Evolutionary conservation across 371 early-diverging fungal genomes (phyloP).

Genomic region (Lichtheimia ramosa): DNA sequence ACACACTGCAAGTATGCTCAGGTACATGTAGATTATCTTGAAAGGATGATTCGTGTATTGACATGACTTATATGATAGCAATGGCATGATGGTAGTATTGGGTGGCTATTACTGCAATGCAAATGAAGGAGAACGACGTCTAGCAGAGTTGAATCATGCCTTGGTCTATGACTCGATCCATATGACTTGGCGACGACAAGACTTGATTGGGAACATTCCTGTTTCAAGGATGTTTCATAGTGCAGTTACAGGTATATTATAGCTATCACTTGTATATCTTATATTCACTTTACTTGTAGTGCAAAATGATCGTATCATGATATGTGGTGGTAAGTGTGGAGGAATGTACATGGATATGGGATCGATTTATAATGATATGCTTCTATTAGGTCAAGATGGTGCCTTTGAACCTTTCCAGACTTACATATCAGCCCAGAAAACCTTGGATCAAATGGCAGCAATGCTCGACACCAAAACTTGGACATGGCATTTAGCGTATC

Average conservation of each 20-base stretch:
- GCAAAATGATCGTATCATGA: too few species aligned
- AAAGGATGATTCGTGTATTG: too few species aligned
- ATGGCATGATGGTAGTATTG: conserved; percentile 2
- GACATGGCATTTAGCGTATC: conserved; percentile 24
- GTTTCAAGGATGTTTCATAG: conserved; percentile 27
- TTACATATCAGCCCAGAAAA: conserved; percentile 18
- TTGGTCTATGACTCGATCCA: conserved; percentile 16
- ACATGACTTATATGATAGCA: neutral
- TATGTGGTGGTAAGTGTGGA: too few species aligned
- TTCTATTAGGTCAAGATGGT: conserved; percentile 21
- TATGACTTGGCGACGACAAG: conserved; percentile 19
- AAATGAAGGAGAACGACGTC: too few species aligned
- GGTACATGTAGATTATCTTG: conserved; percentile 1
- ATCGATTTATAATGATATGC: neutral
- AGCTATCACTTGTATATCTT: too few species aligned
- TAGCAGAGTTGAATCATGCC: conserved; percentile 12
- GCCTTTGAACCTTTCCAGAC: conserved; percentile 29
- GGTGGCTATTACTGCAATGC: conserved; percentile 3
- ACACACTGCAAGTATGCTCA: conserved; percentile 12
- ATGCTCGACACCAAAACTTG: conserved; percentile 22
- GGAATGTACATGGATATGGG: too few species aligned
- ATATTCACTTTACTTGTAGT: too few species aligned
- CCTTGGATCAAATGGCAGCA: conserved; percentile 19
- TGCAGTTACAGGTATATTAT: conserved; percentile 27
- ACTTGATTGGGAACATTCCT: conserved; percentile 21